Conservation (phyloP, 192 early-diverging fungal genomes). For the Dissophora globulifera region DNA sequence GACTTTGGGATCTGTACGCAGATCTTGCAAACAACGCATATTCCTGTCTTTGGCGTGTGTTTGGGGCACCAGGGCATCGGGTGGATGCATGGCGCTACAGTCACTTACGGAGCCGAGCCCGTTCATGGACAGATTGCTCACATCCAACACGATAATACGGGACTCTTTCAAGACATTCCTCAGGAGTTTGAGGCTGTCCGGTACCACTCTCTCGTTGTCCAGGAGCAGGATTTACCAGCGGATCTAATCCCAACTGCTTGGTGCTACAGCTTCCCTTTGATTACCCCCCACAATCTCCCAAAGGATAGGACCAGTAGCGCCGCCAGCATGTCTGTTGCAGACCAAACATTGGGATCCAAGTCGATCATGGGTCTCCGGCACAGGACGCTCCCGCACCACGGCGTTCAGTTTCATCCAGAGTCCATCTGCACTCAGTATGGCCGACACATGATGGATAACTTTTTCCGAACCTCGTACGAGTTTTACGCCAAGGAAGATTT, state of each 20-base stretch:
- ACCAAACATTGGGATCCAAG: slow-evolving; percentile 16
- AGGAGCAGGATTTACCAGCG: slow-evolving; percentile 66
- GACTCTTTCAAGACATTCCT: slow-evolving; percentile 71
- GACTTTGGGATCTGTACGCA: slow-evolving; percentile 84
- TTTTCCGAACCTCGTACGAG: slow-evolving; percentile 61
- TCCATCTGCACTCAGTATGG: slow-evolving; percentile 91
- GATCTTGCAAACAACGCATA: slow-evolving; percentile 59
- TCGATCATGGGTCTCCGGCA: slow-evolving; percentile 89
- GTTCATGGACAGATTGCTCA: slow-evolving; percentile 86
- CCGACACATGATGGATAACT: slow-evolving; percentile 75
- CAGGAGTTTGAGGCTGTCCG: slow-evolving; percentile 80
- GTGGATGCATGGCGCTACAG: slow-evolving; percentile 47
- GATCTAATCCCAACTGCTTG: slow-evolving; percentile 72
- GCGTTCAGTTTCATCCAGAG: slow-evolving; percentile 98
- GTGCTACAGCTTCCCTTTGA: slow-evolving; percentile 55
- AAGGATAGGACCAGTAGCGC: slow-evolving; percentile 4
- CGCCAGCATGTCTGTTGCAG: background rate
- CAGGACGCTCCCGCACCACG: slow-evolving; percentile 74
- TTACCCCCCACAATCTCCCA: slow-evolving; percentile 44
- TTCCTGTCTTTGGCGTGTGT: slow-evolving; percentile 92
- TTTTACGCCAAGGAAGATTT: slow-evolving; percentile 45
- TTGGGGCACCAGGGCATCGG: slow-evolving; percentile 95
- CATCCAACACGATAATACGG: slow-evolving; percentile 52
- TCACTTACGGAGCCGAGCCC: slow-evolving; percentile 72
- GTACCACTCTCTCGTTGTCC: slow-evolving; percentile 91